Conservation (phyloP, 129 eudicot genomes). For the Flaveria ramosissima region DNA sequence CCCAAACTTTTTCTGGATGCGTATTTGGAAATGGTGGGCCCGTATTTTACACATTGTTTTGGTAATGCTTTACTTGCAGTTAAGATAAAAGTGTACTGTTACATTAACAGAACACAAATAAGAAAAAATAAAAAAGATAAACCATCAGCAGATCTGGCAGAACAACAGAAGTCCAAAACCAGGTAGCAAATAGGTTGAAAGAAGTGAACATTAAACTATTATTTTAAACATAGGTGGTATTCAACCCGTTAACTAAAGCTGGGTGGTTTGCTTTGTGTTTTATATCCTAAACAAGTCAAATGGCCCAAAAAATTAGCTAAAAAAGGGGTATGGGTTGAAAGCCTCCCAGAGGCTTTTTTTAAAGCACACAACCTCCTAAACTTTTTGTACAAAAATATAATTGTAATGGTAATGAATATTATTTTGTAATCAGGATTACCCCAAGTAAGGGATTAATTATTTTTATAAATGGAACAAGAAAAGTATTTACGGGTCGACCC, state of each 20-base stretch:
- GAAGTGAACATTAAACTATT: background rate
- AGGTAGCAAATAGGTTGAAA: background rate
- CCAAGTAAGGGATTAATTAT: background rate
- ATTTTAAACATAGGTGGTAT: background rate
- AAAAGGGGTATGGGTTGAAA: background rate
- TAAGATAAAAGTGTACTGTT: slow-evolving; percentile 87
- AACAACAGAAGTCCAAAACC: slow-evolving; percentile 1
- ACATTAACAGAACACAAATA: slow-evolving; percentile 27
- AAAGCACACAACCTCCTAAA: slow-evolving; percentile 3
- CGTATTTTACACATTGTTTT: slow-evolving; percentile 69
- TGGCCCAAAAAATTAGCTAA: background rate
- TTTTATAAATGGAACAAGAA: background rate
- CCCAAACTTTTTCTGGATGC: slow-evolving; percentile 74
- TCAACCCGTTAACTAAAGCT: background rate
- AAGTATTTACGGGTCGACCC: background rate
- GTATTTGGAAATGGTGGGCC: slow-evolving; percentile 67
- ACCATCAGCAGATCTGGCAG: slow-evolving; percentile 9
- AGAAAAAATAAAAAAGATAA: background rate
- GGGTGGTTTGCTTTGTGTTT: background rate
- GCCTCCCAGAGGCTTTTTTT: background rate
- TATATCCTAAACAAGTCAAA: background rate
- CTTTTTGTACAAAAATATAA: background rate
- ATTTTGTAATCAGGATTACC: background rate
- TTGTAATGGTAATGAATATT: background rate
- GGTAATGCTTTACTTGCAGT: slow-evolving; percentile 94